A percentile compares a stretch with the other conserved stretches of the same genome.
Evolutionary conservation across 2,329 filamentous ascomycete species (phyloP).

Genomic region (Exophiala sp.): DNA sequence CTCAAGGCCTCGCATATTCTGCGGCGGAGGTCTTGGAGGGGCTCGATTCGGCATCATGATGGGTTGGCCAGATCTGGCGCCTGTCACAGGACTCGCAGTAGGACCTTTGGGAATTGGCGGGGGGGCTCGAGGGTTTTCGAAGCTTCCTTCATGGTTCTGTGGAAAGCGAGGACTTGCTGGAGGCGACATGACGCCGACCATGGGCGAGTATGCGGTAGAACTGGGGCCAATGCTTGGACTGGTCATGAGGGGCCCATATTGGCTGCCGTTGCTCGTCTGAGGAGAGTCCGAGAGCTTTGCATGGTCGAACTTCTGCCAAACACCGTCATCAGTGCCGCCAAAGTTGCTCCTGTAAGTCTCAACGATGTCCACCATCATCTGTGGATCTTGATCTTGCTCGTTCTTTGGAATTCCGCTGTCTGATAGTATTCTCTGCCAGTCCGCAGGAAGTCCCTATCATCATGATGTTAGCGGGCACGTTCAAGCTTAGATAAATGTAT

Average conservation of each 20-base stretch:
- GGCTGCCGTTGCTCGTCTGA: constrained; percentile 21
- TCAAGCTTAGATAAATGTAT: neutral
- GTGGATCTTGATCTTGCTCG: constrained; percentile 90
- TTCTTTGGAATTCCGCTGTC: constrained; percentile 95
- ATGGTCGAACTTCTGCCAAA: constrained; percentile 95
- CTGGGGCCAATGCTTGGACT: constrained; percentile 37
- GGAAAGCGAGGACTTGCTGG: constrained; percentile 82
- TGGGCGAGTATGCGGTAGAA: constrained; percentile 47
- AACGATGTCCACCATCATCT: constrained; percentile 92
- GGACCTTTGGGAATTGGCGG: constrained; percentile 68
- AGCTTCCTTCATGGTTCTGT: constrained; percentile 83
- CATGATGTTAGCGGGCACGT: constrained; percentile 1
- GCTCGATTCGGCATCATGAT: constrained; percentile 72
- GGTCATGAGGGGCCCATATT: constrained; percentile 19
- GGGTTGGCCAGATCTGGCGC: constrained; percentile 47
- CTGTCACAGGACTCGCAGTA: constrained; percentile 34
- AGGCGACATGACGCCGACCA: constrained; percentile 61
- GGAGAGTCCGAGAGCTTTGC: constrained; percentile 51
- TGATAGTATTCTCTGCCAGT: constrained; percentile 94
- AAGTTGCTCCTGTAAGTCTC: constrained; percentile 95
- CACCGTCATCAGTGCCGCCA: constrained; percentile 69
- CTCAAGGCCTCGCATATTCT: constrained; percentile 33
- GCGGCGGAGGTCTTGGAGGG: constrained; percentile 74
- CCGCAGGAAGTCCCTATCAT: constrained; percentile 77
- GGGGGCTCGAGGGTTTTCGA: constrained; percentile 90